phyloP scores from a whole-genome alignment of 2,329 filamentous ascomycete species.

The Ceratocystis colombiana region DNA sequence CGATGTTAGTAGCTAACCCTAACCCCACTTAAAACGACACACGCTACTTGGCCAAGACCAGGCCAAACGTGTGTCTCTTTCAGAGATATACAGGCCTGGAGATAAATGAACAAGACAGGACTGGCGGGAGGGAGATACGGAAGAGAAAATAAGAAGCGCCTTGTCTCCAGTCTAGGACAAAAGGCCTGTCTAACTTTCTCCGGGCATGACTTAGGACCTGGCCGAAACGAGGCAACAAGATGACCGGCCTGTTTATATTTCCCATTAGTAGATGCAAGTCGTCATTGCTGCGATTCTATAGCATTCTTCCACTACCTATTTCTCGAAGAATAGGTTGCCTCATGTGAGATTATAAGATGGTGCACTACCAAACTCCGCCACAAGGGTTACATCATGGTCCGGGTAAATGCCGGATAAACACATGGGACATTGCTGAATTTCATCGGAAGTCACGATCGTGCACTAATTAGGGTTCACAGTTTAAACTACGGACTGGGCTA shows the following conservation, averaged over 20 bases:
- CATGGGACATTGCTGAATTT: not conserved
- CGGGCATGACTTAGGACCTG: not conserved
- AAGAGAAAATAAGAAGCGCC: not conserved
- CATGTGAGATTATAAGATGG: not conserved
- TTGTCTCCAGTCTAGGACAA: not conserved
- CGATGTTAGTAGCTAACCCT: not conserved
- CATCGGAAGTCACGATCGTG: not conserved
- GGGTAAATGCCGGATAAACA: not conserved
- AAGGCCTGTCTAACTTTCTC: not conserved
- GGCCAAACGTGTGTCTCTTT: not conserved
- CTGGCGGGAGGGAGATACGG: too few species aligned
- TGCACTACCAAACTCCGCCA: not conserved
- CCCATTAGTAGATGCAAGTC: not conserved
- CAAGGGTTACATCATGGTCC: not conserved
- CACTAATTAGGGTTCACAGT: not conserved
- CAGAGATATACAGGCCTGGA: not conserved
- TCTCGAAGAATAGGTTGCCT: not conserved
- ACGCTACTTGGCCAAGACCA: too few species aligned
- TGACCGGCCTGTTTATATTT: not conserved
- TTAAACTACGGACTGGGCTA: not conserved
- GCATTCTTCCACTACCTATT: not conserved
- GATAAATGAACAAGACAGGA: not conserved
- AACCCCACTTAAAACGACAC: constrained; percentile 14
- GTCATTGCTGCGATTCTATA: not conserved
- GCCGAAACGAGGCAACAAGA: not conserved